Evolutionary conservation across 2,329 filamentous ascomycete species (phyloP).

Genomic region (Fusarium miscanthi): DNA sequence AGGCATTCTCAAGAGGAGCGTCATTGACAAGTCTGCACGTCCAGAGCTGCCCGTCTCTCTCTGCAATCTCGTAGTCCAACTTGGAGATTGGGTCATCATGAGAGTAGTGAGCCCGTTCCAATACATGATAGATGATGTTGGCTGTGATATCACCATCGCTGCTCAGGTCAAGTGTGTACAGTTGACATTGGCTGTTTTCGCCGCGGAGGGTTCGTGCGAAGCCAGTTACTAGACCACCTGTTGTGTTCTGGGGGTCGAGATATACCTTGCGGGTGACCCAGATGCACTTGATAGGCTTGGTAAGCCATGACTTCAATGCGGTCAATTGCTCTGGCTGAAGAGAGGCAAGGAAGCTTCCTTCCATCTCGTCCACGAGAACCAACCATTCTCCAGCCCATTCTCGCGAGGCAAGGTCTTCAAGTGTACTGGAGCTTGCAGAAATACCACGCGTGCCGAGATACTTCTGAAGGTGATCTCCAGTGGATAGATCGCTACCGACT

Average conservation of each 20-base stretch:
- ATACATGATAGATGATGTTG: slow-evolving; percentile 29
- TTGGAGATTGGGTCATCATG: slow-evolving; percentile 38
- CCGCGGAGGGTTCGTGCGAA: slow-evolving; percentile 37
- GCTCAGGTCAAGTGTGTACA: slow-evolving; percentile 38
- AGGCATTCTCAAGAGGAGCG: slow-evolving; percentile 27
- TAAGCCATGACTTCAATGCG: slow-evolving; percentile 32
- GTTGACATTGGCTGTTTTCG: slow-evolving; percentile 37
- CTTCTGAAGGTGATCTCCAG: slow-evolving; percentile 2
- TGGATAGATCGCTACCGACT: not conserved
- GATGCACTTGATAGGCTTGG: slow-evolving; percentile 36
- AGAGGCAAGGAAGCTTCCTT: slow-evolving; percentile 37
- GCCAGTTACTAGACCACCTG: slow-evolving; percentile 38
- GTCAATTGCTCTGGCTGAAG: slow-evolving; percentile 21
- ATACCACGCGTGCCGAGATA: slow-evolving; percentile 20
- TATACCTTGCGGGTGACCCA: slow-evolving; percentile 41
- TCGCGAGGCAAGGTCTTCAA: slow-evolving; percentile 27
- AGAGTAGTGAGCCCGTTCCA: slow-evolving; percentile 36
- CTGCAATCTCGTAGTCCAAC: slow-evolving; percentile 39
- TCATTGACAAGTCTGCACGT: slow-evolving; percentile 39
- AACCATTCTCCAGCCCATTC: slow-evolving; percentile 37
- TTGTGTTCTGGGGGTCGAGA: slow-evolving; percentile 35
- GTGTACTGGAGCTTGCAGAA: slow-evolving; percentile 11
- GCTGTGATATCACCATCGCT: slow-evolving; percentile 22
- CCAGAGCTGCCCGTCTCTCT: slow-evolving; percentile 41
- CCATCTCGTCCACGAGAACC: slow-evolving; percentile 30